Base-by-base conservation (phyloP, 192 early-diverging fungal species). In the Backusella tuberculispora region DNA sequence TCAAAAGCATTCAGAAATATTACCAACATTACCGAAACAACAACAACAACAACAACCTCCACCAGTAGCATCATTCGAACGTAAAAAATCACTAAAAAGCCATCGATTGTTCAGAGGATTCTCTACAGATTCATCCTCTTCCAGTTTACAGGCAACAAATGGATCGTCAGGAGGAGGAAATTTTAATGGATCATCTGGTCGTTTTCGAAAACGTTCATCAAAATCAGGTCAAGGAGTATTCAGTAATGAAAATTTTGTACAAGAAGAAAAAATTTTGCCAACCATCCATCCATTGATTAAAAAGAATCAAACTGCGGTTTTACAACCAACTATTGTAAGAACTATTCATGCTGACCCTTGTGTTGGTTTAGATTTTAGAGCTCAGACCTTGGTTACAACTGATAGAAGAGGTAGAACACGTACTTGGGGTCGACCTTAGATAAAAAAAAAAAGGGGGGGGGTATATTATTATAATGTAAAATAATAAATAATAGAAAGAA, bases 331-430 rank as follows among this genome's bases (percentile, higher is more conserved):
- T 3, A 66, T 64, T 14, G 50, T 73, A 7, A 38, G 48, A 43
- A 65, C 41, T 0, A 60, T 80, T 5, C 78, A 80, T 69, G 74
- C 68, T 1, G 78, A 80, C 38, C 78, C 78, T 13, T 76, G 74
- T 67, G 48, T 69, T 5, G 47, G 46, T 17, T 21, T 80, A 14
- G 12, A 42, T 7, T 80, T 80, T 37, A 37, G 74, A 26, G 64
- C 71, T 45, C 37, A 66, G 3, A 45, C 48, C 3, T 43, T 80
- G 10, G 63, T 80, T 4, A 80, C 78, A 15, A 76, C 78, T 3
- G 78, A 80, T 72, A 69, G 78, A 34, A 63, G 78, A 43, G 78
- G 78, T 12, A 63, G 74, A 29, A 66, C 73, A n/a, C 69, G 74
- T 44, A 76, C 50, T 14, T 80, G 78, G 78, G 74, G 78, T 69